Percentiles rank a stretch among this genome's conserved stretches.
These are phyloP conservation scores for Leersia perrieri DNA, from an alignment of 176 grass and related monocot species.

Conservation along the genomic window DNA sequence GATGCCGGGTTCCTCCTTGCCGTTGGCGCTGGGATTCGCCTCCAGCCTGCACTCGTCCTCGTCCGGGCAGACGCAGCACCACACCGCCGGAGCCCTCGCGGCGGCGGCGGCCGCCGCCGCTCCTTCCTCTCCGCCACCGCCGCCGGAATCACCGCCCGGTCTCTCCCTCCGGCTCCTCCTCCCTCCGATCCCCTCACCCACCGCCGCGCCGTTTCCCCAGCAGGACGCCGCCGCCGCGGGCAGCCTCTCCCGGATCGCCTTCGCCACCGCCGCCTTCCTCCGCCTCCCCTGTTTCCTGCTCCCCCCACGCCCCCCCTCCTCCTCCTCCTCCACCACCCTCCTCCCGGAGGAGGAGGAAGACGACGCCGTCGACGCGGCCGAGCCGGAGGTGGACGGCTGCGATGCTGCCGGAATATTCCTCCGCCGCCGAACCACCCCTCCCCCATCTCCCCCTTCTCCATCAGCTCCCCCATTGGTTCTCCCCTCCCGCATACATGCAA, in stretches of 20 bases:
- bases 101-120: neutral
- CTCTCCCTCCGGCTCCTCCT: slow-evolving; percentile 19
- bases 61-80: slow-evolving; percentile 47
- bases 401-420: neutral
- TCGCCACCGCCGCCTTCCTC: slow-evolving; percentile 14
- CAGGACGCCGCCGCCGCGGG: slow-evolving; percentile 31
- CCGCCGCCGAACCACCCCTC: slow-evolving; percentile 1
- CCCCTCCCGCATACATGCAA: slow-evolving; percentile 51
- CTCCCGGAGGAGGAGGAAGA: slow-evolving; percentile 30
- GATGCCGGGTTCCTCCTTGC: slow-evolving; percentile 45
- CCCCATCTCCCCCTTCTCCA: neutral
- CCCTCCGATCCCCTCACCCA: neutral
- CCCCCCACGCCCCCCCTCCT: neutral
- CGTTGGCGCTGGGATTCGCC: slow-evolving; percentile 50
- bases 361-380: neutral
- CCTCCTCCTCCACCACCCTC: neutral
- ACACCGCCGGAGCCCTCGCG: neutral
- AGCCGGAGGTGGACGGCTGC: neutral
- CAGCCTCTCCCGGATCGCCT: slow-evolving; percentile 34
- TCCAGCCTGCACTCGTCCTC: slow-evolving; percentile 46
- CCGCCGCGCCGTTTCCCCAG: slow-evolving; percentile 32
- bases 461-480: slow-evolving; percentile 25
- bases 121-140: neutral
- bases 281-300: slow-evolving; percentile 17
- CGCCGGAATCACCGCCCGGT: neutral